Evolutionary conservation across 2,329 filamentous ascomycete species (phyloP).

Genomic region (Ilyonectria destructans): DNA sequence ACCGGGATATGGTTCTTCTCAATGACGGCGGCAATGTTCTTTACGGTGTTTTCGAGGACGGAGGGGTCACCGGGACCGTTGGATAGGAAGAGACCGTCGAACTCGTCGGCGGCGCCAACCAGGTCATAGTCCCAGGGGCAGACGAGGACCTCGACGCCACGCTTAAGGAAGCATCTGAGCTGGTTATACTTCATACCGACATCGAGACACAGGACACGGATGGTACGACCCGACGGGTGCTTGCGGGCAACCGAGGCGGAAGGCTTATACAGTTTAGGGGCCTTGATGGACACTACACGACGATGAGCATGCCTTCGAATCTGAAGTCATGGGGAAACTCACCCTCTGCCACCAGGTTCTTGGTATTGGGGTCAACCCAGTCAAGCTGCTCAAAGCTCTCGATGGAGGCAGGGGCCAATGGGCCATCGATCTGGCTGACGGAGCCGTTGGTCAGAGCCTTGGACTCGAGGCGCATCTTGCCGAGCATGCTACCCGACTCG

Average conservation of each 20-base stretch:
- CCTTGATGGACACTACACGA: constrained; percentile 85
- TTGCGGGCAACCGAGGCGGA: constrained; percentile 80
- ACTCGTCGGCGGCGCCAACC: constrained; percentile 83
- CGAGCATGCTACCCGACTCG: constrained; percentile 96
- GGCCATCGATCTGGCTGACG: constrained; percentile 51
- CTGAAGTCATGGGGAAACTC: constrained; percentile 60
- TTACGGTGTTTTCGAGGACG: constrained; percentile 84
- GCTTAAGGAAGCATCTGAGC: constrained; percentile 90
- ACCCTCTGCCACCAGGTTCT: constrained; percentile 97
- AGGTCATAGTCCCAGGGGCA: constrained; percentile 98
- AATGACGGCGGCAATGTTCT: constrained; percentile 84
- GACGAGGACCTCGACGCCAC: constrained; percentile 94
- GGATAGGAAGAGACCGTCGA: constrained; percentile 97
- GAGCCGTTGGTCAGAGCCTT: constrained; percentile 61
- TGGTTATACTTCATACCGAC: constrained; percentile 99
- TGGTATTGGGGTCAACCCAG: constrained; percentile 93
- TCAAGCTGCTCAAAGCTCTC: constrained; percentile 83
- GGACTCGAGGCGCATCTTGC: constrained; percentile 85
- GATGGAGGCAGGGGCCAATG: constrained; percentile 47
- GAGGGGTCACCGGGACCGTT: constrained; percentile 98
- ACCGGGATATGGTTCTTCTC: constrained; percentile 87
- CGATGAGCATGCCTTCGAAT: constrained; percentile 57
- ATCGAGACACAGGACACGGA: constrained; percentile 93
- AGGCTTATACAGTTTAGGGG: constrained; percentile 89
- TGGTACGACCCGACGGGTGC: constrained; percentile 88